Evolutionary conservation across 176 grass and related monocot genomes (phyloP).

Genomic region (Cenchrus purpureus): DNA sequence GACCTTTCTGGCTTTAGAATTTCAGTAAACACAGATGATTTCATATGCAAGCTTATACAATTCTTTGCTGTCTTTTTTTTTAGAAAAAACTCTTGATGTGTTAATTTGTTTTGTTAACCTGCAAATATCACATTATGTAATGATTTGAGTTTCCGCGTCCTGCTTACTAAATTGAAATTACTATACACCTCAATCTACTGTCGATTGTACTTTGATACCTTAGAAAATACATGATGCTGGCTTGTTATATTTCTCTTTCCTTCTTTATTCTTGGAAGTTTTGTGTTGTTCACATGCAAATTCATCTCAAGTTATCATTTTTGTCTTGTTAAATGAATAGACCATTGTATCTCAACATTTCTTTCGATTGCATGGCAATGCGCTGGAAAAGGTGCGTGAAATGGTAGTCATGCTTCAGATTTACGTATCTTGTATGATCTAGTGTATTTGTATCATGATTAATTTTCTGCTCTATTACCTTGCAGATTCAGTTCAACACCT

Average conservation of each 20-base stretch:
- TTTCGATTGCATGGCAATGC: neutral
- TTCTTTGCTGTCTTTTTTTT: neutral
- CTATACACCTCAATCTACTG: neutral
- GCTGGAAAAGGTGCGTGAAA: neutral
- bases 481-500: neutral
- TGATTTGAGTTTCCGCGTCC: neutral
- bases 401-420: neutral
- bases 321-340: neutral
- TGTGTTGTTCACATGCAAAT: neutral
- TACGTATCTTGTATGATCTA: neutral
- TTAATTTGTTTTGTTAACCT: neutral
- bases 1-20: neutral
- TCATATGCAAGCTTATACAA: neutral
- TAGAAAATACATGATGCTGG: neutral
- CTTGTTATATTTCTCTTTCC: neutral
- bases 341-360: neutral
- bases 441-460: neutral
- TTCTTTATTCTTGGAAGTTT: constrained; percentile 7
- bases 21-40: constrained; percentile 9
- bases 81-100: neutral
- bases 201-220: neutral
- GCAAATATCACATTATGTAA: neutral
- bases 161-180: constrained; percentile 2
- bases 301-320: neutral
- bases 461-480: neutral